A percentile compares a stretch with the other conserved stretches of the same genome.
phyloP scores from a whole-genome alignment of 2,329 filamentous ascomycete species.

The Sclerotiophoma versabilis region DNA sequence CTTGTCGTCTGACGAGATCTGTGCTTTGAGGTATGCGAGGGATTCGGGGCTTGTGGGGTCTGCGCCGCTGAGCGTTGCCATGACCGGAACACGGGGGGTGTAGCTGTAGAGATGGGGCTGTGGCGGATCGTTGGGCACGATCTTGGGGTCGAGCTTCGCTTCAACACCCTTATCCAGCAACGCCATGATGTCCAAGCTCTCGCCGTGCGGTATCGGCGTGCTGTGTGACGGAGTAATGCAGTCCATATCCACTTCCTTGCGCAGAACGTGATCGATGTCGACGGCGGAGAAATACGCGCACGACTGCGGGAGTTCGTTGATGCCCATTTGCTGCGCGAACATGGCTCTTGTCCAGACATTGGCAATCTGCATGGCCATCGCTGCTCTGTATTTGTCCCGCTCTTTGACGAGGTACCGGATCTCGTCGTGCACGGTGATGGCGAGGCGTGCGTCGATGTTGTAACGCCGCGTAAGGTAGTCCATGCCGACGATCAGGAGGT shows the following conservation, averaged over 20 bases:
- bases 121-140: conserved; percentile 66
- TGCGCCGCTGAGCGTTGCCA: conserved; percentile 68
- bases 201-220: conserved; percentile 79
- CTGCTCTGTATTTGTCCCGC: conserved; percentile 84
- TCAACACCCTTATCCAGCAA: conserved; percentile 75
- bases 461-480: conserved; percentile 88
- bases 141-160: conserved; percentile 72
- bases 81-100: conserved; percentile 75
- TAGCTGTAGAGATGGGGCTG: conserved; percentile 71
- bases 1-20: conserved; percentile 76
- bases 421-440: conserved; percentile 97
- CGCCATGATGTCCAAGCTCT: conserved; percentile 82
- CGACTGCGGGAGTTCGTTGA: conserved; percentile 89
- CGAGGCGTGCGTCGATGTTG: conserved; percentile 82
- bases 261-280: conserved; percentile 92
- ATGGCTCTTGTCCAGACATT: conserved; percentile 98
- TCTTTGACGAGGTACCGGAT: conserved; percentile 91
- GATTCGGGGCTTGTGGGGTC: conserved; percentile 46
- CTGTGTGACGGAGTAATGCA: conserved; percentile 90
- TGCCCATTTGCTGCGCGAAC: conserved; percentile 96
- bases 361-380: conserved; percentile 90
- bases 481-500: conserved; percentile 92
- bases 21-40: conserved; percentile 77
- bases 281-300: conserved; percentile 96
- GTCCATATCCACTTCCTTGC: conserved; percentile 98